phyloP scores from a whole-genome alignment of 108 stramenopile species.

The Nitzschia sp. region DNA sequence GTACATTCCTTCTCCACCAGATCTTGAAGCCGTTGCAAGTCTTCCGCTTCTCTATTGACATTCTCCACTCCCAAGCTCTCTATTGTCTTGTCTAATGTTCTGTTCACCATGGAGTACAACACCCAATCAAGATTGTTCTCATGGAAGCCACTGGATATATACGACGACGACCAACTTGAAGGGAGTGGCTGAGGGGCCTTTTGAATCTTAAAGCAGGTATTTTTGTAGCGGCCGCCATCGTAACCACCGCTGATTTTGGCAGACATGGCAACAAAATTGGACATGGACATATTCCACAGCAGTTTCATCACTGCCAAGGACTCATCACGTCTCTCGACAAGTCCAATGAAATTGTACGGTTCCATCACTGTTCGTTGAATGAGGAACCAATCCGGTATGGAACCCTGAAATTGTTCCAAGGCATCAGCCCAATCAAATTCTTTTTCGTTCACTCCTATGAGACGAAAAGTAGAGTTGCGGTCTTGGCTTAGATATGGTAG shows the following conservation, averaged over 20 bases:
- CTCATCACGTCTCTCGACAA: constrained; percentile 36
- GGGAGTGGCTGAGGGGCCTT: background rate
- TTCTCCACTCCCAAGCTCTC: constrained; percentile 8
- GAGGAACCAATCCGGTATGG: background rate
- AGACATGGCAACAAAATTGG: constrained; percentile 23
- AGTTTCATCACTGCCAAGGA: constrained; percentile 26
- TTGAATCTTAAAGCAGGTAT: constrained; percentile 21
- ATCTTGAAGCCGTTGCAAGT: background rate
- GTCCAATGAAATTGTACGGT: constrained; percentile 39
- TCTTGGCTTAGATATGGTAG: background rate
- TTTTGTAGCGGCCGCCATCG: constrained; percentile 33
- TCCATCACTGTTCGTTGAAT: constrained; percentile 14
- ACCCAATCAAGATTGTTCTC: constrained; percentile 11
- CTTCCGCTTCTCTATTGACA: background rate
- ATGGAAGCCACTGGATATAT: background rate
- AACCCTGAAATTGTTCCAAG: background rate
- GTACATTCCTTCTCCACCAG: background rate
- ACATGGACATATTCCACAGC: constrained; percentile 21
- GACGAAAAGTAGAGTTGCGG: constrained; percentile 7
- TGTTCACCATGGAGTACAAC: constrained; percentile 11
- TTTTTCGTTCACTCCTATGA: background rate
- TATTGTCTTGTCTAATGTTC: constrained; percentile 18
- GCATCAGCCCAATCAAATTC: background rate
- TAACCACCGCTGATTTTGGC: constrained; percentile 32
- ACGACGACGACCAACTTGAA: background rate